These are phyloP conservation scores for Penicillium sp. DNA, from an alignment of 2,329 filamentous ascomycete species.

Conservation along the genomic window DNA sequence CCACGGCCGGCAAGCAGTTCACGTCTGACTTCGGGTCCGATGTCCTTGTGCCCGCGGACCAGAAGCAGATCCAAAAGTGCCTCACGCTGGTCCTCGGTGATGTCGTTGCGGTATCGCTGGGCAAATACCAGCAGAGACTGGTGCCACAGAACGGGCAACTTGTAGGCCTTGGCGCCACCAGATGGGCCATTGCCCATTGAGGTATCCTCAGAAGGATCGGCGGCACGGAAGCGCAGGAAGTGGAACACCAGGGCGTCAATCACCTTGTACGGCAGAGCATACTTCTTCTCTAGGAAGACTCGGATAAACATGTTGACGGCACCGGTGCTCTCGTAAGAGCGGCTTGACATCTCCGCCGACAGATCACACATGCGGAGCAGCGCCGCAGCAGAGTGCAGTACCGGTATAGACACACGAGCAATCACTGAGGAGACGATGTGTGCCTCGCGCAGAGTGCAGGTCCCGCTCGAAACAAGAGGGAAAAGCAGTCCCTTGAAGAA, in stretches of 20 bases:
- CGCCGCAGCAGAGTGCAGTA: slow-evolving; percentile 87
- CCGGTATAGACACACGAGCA: slow-evolving; percentile 78
- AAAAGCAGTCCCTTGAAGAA: slow-evolving; percentile 98
- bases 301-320: slow-evolving; percentile 95
- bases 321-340: slow-evolving; percentile 77
- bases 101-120: slow-evolving; percentile 91
- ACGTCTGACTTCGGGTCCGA: slow-evolving; percentile 85
- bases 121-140: slow-evolving; percentile 90
- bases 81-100: slow-evolving; percentile 92
- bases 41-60: slow-evolving; percentile 78
- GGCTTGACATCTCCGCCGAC: slow-evolving; percentile 79
- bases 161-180: slow-evolving; percentile 55
- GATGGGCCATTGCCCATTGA: slow-evolving; percentile 44
- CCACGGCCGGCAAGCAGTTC: slow-evolving; percentile 86
- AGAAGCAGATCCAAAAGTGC: slow-evolving; percentile 83
- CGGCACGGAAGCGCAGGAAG: slow-evolving; percentile 82
- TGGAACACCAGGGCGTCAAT: slow-evolving; percentile 95
- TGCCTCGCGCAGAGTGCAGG: slow-evolving; percentile 89
- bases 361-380: slow-evolving; percentile 92
- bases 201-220: slow-evolving; percentile 57
- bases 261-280: slow-evolving; percentile 90
- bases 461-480: slow-evolving; percentile 77
- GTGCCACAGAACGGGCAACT: slow-evolving; percentile 92
- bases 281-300: slow-evolving; percentile 91
- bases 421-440: slow-evolving; percentile 87